These are phyloP conservation scores for Lipomyces sp. DNA, from an alignment of 805 yeast species.

Conservation along the genomic window DNA sequence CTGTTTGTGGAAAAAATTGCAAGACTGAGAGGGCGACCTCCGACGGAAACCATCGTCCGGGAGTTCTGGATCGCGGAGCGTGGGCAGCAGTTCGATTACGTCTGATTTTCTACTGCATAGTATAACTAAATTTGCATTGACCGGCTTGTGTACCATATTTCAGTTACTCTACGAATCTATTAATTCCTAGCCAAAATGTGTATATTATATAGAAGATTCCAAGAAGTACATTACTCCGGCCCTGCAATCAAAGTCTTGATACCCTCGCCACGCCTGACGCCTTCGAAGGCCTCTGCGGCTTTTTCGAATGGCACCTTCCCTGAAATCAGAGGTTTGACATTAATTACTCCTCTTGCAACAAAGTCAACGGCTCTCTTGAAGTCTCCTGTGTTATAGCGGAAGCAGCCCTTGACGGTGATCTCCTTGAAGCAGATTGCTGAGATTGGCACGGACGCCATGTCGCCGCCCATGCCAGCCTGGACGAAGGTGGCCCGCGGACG, in stretches of 20 bases:
- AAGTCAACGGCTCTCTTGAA: conserved; percentile 67
- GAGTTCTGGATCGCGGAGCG: conserved; percentile 29
- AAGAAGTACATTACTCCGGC: not conserved
- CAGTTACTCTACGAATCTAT: too few relatives aligned
- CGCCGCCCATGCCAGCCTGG: conserved; percentile 81
- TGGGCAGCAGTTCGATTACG: conserved; percentile 23
- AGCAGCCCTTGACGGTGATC: conserved; percentile 65
- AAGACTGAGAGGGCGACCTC: conserved; percentile 26
- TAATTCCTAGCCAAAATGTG: too few relatives aligned
- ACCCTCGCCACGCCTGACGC: conserved; percentile 5
- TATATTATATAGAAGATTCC: too few relatives aligned
- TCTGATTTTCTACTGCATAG: too few relatives aligned
- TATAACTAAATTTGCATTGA: too few relatives aligned
- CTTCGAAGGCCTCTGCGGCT: conserved; percentile 72
- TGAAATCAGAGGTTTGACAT: conserved; percentile 66
- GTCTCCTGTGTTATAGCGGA: conserved; percentile 76
- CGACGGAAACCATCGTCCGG: conserved; percentile 29
- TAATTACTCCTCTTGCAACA: conserved; percentile 57
- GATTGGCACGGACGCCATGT: conserved; percentile 67
- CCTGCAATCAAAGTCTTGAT: conserved; percentile 8
- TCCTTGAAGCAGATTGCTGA: conserved; percentile 62
- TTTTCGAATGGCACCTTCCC: conserved; percentile 67
- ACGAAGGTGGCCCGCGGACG: conserved; percentile 68
- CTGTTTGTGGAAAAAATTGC: conserved; percentile 22
- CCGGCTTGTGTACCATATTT: too few relatives aligned